A percentile compares a stretch with the other conserved stretches of the same genome.
Evolutionary conservation across 805 yeast genomes (phyloP).

Genomic region (Starmerella riodocensis): DNA sequence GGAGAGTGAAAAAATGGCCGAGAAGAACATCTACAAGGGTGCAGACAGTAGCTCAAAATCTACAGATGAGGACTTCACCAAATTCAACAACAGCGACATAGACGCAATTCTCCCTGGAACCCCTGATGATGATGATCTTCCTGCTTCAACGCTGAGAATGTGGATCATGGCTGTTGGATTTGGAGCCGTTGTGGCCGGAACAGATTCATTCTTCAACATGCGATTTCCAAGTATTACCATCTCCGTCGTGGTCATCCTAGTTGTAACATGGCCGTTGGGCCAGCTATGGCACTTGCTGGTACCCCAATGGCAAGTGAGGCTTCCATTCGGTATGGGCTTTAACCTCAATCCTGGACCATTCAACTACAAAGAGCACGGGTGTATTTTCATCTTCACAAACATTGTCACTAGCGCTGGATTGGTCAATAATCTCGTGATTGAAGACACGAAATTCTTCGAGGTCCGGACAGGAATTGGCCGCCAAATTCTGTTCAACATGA

Average conservation of each 20-base stretch:
- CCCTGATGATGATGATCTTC: slow-evolving; percentile 36
- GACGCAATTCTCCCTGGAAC: slow-evolving; percentile 13
- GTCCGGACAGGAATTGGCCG: slow-evolving; percentile 38
- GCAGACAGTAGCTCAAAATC: neutral
- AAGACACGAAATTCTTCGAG: slow-evolving; percentile 41
- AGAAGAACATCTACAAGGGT: neutral
- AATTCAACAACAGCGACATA: slow-evolving; percentile 12
- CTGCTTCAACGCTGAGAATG: slow-evolving; percentile 43
- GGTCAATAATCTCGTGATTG: slow-evolving; percentile 13
- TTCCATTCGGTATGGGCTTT: slow-evolving; percentile 26
- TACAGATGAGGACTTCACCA: slow-evolving; percentile 2
- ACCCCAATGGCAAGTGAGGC: slow-evolving; percentile 25
- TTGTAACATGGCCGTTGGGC: slow-evolving; percentile 56
- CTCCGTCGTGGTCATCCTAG: slow-evolving; percentile 42
- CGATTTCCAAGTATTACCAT: slow-evolving; percentile 44
- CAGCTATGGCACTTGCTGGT: slow-evolving; percentile 33
- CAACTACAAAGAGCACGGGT: slow-evolving; percentile 51
- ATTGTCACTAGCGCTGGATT: slow-evolving; percentile 25
- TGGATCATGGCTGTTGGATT: slow-evolving; percentile 42
- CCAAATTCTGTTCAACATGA: slow-evolving; percentile 37
- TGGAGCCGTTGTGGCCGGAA: slow-evolving; percentile 44
- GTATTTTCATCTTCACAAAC: slow-evolving; percentile 33
- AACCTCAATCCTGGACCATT: slow-evolving; percentile 48
- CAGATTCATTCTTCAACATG: slow-evolving; percentile 46
- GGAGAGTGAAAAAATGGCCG: neutral